Base-by-base conservation (phyloP, 371 early-diverging fungal species). In the Mortierella sp. region DNA sequence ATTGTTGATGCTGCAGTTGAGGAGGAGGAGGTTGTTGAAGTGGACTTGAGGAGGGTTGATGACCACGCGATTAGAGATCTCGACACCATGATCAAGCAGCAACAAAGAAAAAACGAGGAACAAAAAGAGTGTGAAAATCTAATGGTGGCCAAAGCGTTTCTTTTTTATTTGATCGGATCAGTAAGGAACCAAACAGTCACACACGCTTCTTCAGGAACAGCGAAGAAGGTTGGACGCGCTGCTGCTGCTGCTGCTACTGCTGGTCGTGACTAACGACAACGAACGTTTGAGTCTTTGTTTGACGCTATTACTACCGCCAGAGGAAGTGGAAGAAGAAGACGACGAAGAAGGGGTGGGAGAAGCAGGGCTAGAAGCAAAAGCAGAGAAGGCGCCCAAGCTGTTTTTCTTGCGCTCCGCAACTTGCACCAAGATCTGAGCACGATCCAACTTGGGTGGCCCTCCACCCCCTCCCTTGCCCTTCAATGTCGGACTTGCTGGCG, bases 321-420 rank as follows among this genome's bases (percentile, higher is more conserved):
- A 46, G 24, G 71, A 44, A 2, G 10, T 19, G 5, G 69, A 40
- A 5, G 26, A 16, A 44, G 28, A 26, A 19, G 50, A 13, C 13
- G 50, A 26, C 0, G 50, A 43, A 8, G 69, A 3, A 34, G 16
- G 6, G 2, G 8, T 28, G 48, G 34, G 51, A 54, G 54, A 14
- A 75, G 5, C 24, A 69, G 28, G 8, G 16, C 75, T 16, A 51
- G 13, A 14, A 48, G 3, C 53, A 53, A 16, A 21, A 53, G 24
- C 24, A 21, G 16, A 14, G 74, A 77, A 77, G 10, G 46, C 28
- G 0, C 75, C 75, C 0, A 34, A 10, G 0, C 74, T 43, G 9
- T 70, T 73, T 21, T 40, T 64, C 57, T 74, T 77, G 3, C 74
- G 74, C 55, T 77, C 77, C 46, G 78, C 69, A 46, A 72, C 78